Conservation (phyloP, 2,329 filamentous ascomycete genomes). For the Stromatinia cepivora region DNA sequence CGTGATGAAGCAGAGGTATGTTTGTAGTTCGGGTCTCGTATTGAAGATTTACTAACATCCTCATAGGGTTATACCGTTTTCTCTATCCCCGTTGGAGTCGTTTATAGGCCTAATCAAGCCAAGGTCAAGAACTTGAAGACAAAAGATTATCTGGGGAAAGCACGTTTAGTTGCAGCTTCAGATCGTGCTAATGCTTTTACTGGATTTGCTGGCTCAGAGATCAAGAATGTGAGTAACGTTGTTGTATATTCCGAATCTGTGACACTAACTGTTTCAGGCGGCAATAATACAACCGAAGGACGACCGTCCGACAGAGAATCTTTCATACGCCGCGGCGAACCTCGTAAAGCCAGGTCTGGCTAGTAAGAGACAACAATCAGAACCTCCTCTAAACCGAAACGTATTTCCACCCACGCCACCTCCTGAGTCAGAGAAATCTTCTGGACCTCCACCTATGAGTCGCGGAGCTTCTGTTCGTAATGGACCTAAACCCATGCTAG, state of each 20-base stretch:
- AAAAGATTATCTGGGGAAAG: conserved; percentile 96
- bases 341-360: conserved; percentile 83
- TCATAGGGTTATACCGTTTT: conserved; percentile 92
- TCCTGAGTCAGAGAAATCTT: conserved; percentile 75
- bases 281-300: conserved; percentile 62
- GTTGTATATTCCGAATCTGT: conserved; percentile 21
- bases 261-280: conserved; percentile 45
- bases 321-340: conserved; percentile 91
- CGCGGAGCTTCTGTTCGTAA: conserved; percentile 62
- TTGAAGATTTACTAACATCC: conserved; percentile 27
- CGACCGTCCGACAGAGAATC: conserved; percentile 77
- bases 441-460: conserved; percentile 43
- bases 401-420: conserved; percentile 98
- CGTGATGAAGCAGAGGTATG: conserved; percentile 84
- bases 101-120: conserved; percentile 94
- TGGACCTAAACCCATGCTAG: conserved; percentile 60
- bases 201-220: conserved; percentile 76
- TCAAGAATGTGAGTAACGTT: conserved; percentile 62
- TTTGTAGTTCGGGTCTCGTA: neutral
- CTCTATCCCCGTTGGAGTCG: conserved; percentile 91
- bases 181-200: conserved; percentile 79
- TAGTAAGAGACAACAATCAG: conserved; percentile 81
- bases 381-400: conserved; percentile 74
- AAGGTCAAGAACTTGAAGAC: conserved; percentile 98
- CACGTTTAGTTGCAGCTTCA: conserved; percentile 85